Evolutionary conservation across 2,329 filamentous ascomycete genomes (phyloP), one percentile per base, ranked within the genome.

Genomic region (Colletotrichum echinochloae): DNA sequence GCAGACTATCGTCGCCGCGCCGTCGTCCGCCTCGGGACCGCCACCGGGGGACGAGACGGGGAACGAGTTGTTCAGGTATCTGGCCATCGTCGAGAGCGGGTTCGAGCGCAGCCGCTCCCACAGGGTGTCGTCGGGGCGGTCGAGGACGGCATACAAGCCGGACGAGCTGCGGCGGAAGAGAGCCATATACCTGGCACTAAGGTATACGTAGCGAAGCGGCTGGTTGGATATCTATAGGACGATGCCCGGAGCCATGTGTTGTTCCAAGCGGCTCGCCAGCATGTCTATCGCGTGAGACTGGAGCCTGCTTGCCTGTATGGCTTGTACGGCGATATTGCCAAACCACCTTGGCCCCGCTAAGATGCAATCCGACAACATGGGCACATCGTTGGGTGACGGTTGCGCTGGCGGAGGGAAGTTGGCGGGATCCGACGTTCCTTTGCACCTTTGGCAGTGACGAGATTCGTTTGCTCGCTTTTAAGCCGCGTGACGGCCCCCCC

Each of bases 1-100:
- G 74, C 81, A 84, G 16, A 83, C 81, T 8, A 83, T 49, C 56
- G 55, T 64, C 56, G 66, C 55, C 0, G 54, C 37, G 28, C 33
- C 49, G 46, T 44, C 28, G 30, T 16, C 9, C 41, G 20, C 20
- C 16, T n/a, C 5, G 39, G n/a, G n/a, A n/a, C n/a, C n/a, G n/a
- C n/a, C n/a, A n/a, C n/a, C n/a, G n/a, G n/a, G n/a, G n/a, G n/a
- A n/a, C n/a, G n/a, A n/a, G n/a, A n/a, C n/a, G n/a, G 66, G 66
- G n/a, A 57, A 61, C 11, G 18, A 66, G 26, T 60, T 35, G 62
- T 60, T 48, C 20, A 70, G 66, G 8, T 48, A 48, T 20, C 41
- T 41, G n/a, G 63, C 56, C 3, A 57, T 52, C 16, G 55, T 66
- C 23, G 62, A 61, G 14, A 70, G 56, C 0, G 66, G 66, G 7